Base-by-base conservation (phyloP, 805 yeast species). In the Schizosaccharomyces cryophilus region DNA sequence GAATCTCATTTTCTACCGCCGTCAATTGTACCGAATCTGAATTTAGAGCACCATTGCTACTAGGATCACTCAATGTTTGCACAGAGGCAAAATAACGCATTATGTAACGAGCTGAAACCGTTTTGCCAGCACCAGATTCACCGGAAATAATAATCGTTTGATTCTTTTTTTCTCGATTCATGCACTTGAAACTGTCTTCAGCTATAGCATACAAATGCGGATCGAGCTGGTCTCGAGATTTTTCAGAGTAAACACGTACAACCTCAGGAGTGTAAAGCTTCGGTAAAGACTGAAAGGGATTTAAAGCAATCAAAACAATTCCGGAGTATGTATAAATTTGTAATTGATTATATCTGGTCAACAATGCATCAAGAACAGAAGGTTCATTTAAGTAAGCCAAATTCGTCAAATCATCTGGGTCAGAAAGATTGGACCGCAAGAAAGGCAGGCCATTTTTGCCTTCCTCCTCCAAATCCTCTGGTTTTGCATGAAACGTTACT, bases 111-210 rank as follows among this genome's bases (percentile, higher is more conserved):
- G 98, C 98, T 64, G 93, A 83, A 54, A 90, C 97, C 4, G 97
- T 93, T 69, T 90, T 93, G 72, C 98, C 98, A 35, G 98, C 97
- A 72, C 98, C 98, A 5, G 95, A 86, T 73, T 90, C 98, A 73
- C 98, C 98, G 66, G 89, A 82, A 19, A 90, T 97, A 19, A 90
- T 96, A 64, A 90, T 89, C 1, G 98, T 90, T 73, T 90, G 98
- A 73, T 90, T 89, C 66, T 80, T 77, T 51, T 79, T 75, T 67
- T 87, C 94, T 59, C 83, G 78, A 68, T 85, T 84, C 98, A 90
- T 90, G 69, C 95, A 84, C 67, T 95, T 78, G 30, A 24, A 31
- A 5, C 97, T 96, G 68, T 93, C 96, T 72, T 89, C 97, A 31
- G 98, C 97, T 66, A 90, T 90, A 56, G 96, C 96, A 72, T 90